These are phyloP conservation scores for Zymoseptoria ardabiliae DNA, from an alignment of 2,329 filamentous ascomycete genomes.

Conservation along the genomic window DNA sequence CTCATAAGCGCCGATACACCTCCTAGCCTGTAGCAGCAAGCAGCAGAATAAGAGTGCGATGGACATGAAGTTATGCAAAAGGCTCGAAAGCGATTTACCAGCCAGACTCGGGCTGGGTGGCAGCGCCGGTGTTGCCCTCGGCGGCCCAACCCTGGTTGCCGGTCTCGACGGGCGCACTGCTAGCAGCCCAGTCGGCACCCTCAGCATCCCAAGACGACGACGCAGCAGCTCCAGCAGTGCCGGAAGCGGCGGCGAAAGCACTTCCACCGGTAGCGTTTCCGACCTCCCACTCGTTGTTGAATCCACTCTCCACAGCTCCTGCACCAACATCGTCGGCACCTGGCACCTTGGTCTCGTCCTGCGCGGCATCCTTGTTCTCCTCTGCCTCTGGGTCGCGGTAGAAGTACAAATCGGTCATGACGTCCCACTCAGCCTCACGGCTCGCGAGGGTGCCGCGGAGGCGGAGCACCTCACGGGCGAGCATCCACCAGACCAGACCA, in stretches of 20 bases:
- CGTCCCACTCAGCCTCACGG: slow-evolving; percentile 96
- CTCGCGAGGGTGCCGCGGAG: slow-evolving; percentile 93
- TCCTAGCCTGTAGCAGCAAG: slow-evolving; percentile 20
- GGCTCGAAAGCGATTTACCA: slow-evolving; percentile 36
- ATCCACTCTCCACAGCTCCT: slow-evolving; percentile 70
- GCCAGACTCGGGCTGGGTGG: slow-evolving; percentile 31
- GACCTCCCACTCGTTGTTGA: slow-evolving; percentile 82
- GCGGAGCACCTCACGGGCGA: slow-evolving; percentile 98
- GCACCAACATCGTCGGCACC: slow-evolving; percentile 78
- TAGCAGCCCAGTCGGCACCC: slow-evolving; percentile 62
- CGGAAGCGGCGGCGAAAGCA: slow-evolving; percentile 57
- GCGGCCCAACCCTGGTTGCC: slow-evolving; percentile 48
- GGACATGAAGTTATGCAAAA: slow-evolving; percentile 4
- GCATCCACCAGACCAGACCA: slow-evolving; percentile 98
- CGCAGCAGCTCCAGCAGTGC: slow-evolving; percentile 50
- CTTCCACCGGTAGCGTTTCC: slow-evolving; percentile 47
- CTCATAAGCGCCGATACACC: slow-evolving; percentile 77
- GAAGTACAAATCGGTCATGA: slow-evolving; percentile 99
- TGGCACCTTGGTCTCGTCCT: slow-evolving; percentile 79
- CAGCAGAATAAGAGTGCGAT: slow-evolving; percentile 12
- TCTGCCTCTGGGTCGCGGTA: slow-evolving; percentile 99
- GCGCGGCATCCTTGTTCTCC: slow-evolving; percentile 87
- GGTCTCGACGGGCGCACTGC: slow-evolving; percentile 39
- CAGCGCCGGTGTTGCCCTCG: slow-evolving; percentile 26
- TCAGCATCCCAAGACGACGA: slow-evolving; percentile 60